These are phyloP conservation scores for Pestalotiopsis sp. DNA, from an alignment of 2,329 filamentous ascomycete species.

Conservation along the genomic window DNA sequence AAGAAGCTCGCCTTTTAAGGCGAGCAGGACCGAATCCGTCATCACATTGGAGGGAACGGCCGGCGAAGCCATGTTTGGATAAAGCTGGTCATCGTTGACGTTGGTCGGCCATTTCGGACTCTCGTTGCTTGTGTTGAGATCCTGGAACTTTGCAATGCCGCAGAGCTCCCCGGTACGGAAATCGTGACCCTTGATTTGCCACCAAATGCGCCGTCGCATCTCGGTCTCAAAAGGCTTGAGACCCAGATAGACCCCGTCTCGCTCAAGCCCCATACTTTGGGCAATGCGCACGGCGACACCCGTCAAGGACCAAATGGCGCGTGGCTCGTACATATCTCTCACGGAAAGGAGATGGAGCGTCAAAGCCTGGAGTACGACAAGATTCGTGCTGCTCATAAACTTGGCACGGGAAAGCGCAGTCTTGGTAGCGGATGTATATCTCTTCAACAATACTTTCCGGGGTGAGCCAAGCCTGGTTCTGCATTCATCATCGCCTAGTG, in stretches of 20 bases:
- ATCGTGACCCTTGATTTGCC: conserved; percentile 33
- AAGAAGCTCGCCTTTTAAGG: neutral
- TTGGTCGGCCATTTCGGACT: conserved; percentile 21
- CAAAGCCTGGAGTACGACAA: conserved; percentile 56
- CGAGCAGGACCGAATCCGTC: conserved; percentile 37
- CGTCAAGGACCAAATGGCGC: conserved; percentile 52
- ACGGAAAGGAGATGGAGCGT: conserved; percentile 45
- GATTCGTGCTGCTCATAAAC: conserved; percentile 51
- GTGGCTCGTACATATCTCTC: conserved; percentile 43
- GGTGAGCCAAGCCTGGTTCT: conserved; percentile 33
- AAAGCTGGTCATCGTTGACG: conserved; percentile 39
- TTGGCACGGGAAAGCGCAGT: conserved; percentile 51
- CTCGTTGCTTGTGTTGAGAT: neutral
- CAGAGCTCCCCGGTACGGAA: conserved; percentile 8
- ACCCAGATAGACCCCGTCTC: conserved; percentile 39
- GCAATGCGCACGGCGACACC: conserved; percentile 54
- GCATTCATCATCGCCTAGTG: conserved; percentile 44
- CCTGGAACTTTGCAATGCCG: conserved; percentile 6
- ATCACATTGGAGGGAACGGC: conserved; percentile 28
- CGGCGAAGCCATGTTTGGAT: conserved; percentile 34
- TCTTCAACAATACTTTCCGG: conserved; percentile 34
- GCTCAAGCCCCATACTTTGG: conserved; percentile 54
- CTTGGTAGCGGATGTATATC: conserved; percentile 43
- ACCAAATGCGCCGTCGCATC: conserved; percentile 57
- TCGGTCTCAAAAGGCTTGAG: conserved; percentile 49